Conservation (phyloP, 345 rosid species). For the Eucalyptus brandiana region DNA sequence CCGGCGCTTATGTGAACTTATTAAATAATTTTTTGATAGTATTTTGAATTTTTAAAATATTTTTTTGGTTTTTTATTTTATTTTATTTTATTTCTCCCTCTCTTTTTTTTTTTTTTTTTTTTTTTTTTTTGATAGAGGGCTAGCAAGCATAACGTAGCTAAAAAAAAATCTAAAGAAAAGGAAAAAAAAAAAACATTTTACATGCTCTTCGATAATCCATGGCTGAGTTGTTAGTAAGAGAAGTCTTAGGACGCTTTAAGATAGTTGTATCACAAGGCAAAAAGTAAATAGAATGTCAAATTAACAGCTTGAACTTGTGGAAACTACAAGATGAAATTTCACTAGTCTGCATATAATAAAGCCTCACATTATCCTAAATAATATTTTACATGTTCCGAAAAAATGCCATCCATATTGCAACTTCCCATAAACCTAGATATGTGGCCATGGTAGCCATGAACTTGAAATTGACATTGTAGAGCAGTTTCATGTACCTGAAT, state of each 20-base stretch:
- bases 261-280: conserved; percentile 20
- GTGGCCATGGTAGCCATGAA: neutral
- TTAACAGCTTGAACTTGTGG: neutral
- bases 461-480: neutral
- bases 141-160: no score
- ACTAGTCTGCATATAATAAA: neutral
- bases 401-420: neutral
- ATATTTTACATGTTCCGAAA: neutral
- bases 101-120: no score
- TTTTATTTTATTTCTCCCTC: no score
- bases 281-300: neutral
- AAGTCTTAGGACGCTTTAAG: conserved; percentile 57
- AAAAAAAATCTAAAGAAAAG: no score
- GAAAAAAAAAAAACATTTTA: no score
- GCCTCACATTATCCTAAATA: neutral
- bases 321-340: neutral
- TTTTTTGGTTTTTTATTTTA: no score
- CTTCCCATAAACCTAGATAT: neutral
- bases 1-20: accelerated
- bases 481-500: conserved; percentile 25
- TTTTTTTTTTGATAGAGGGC: no score
- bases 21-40: no score
- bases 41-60: accelerated
- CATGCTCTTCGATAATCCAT: conserved; percentile 55
- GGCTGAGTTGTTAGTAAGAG: conserved; percentile 31